A percentile compares a stretch with the other conserved stretches of the same genome.
These are phyloP conservation scores for Lecanicillium sp. DNA, from an alignment of 2,329 filamentous ascomycete genomes.

Conservation along the genomic window DNA sequence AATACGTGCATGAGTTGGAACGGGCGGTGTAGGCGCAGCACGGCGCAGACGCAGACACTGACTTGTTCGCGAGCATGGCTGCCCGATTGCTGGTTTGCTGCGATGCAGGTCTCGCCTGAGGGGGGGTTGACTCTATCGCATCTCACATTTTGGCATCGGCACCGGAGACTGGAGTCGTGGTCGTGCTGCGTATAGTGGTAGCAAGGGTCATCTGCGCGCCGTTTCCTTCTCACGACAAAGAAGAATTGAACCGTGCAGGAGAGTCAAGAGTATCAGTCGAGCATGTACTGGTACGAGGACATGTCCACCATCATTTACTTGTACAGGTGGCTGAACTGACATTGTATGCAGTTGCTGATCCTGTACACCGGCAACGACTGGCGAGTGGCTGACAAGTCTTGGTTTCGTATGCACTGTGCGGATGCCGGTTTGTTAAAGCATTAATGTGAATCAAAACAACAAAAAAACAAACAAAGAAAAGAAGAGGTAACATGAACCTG, in stretches of 20 bases:
- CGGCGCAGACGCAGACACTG: no score
- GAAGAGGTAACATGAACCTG: no score
- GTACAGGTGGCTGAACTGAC: no score
- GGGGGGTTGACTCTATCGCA: conserved; percentile 5
- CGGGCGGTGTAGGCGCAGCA: conserved; percentile 6
- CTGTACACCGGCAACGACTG: no score
- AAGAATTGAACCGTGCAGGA: no score
- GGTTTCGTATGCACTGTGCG: conserved; percentile 1
- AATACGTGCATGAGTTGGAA: conserved; percentile 2
- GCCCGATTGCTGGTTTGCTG: conserved; percentile 12
- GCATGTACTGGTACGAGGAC: no score
- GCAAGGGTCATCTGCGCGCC: no score
- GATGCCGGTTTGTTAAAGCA: background rate
- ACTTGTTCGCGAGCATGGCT: conserved; percentile 12
- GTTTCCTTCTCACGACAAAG: no score
- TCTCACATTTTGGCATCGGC: conserved; percentile 2
- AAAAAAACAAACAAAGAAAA: background rate
- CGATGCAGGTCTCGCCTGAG: conserved; percentile 10
- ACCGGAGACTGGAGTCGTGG: no score
- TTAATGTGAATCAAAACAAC: background rate
- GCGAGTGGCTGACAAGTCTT: background rate
- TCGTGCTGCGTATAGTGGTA: no score
- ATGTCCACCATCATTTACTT: no score
- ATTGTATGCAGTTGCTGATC: background rate
- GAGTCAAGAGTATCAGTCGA: no score